Evolutionary conservation across 1,284 basidiomycete species (phyloP), one percentile per base, ranked within the genome.

Genomic region (Leccinum angustisporum): DNA sequence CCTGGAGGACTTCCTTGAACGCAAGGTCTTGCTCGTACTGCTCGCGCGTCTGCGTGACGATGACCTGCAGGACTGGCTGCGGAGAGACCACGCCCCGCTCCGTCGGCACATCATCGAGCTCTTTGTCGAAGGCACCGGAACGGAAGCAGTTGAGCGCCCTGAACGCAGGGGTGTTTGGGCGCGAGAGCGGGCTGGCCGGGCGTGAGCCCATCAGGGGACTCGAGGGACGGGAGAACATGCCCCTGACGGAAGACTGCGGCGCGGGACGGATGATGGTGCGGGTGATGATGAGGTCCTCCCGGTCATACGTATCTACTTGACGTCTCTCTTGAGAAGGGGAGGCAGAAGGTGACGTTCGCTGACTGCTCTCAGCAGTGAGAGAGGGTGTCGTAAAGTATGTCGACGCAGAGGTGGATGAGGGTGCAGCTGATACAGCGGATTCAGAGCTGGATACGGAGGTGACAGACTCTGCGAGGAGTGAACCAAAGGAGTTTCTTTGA

Each of bases 21-120:
- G 74, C 72, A 38, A 65, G 65, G 56, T 75, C 72, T 38, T 73
- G 71, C 3, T 73, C 72, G 60, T 76, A 75, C 38, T 75, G 72
- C 21, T 74, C 68, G 43, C 70, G 72, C 33, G 74, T 75, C 60
- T 73, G 74, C 11, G 67, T 72, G 31, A 73, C 72, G 61, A 73
- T 75, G 6, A 75, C 74, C 62, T 75, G 68, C 34, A 73, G 56
- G 6, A 72, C 65, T 30, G 68, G 71, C 61, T 70, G 70, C 1
- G 63, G 31, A 13, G 40, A 16, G 3, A 38, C 61, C 30, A 59
- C 54, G 14, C 14, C 63, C 25, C 63, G 52, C 54, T 65, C 71
- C 31, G 54, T 60, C 51, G 63, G 63, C 25, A 64, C 10, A 34
- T 63, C 65, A 21, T 65, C 66, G 4, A 66, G 40, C 0, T 73